These are phyloP conservation scores for Euphorbia lathyris DNA, from an alignment of 345 rosid genomes.

Conservation along the genomic window DNA sequence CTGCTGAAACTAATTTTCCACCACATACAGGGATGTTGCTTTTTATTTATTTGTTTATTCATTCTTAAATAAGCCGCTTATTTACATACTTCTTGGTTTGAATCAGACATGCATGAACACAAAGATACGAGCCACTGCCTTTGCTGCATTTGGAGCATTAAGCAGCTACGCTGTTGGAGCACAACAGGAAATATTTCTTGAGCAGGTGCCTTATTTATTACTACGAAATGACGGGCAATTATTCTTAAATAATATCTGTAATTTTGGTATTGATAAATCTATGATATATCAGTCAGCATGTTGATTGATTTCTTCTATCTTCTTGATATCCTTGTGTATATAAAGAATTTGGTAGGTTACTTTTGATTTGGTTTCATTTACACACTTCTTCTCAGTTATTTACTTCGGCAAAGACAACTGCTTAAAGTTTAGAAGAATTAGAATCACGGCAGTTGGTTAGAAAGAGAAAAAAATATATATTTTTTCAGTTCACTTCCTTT, in stretches of 20 bases:
- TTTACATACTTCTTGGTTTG: constrained; percentile 5
- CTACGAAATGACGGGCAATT: neutral
- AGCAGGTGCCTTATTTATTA: constrained; percentile 55
- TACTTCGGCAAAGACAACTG: too few species aligned
- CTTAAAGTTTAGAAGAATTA: too few species aligned
- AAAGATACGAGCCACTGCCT: constrained; percentile 82
- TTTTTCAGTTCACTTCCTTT: too few species aligned
- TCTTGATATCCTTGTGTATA: neutral
- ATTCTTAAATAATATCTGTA: neutral
- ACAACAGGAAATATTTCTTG: constrained; percentile 71
- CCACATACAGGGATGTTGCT: neutral
- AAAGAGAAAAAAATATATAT: too few species aligned
- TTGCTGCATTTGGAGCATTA: constrained; percentile 85
- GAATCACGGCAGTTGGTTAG: too few species aligned
- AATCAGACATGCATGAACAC: constrained; percentile 66
- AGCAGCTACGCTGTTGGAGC: constrained; percentile 68
- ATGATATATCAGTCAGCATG: neutral
- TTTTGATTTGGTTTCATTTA: neutral
- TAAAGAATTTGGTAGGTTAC: too few species aligned
- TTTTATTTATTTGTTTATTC: neutral
- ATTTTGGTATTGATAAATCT: neutral
- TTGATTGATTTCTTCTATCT: neutral
- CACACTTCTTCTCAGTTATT: neutral
- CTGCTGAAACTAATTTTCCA: neutral
- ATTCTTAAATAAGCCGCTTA: constrained; percentile 1